Base-by-base conservation (phyloP, 441 rosid genomes). In the Erodium texanum region DNA sequence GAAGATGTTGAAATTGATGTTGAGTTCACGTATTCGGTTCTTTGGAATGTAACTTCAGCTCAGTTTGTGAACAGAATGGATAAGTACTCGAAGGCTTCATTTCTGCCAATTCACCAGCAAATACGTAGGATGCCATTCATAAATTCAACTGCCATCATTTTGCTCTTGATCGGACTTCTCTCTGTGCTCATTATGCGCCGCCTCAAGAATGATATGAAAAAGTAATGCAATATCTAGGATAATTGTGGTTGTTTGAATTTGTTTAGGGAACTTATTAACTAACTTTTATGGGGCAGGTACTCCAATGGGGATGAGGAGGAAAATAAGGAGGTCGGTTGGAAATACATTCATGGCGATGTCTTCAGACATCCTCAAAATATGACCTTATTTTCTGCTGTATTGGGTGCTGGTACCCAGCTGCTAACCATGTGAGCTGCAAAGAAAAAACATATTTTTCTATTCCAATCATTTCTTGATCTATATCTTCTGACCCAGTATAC, bases 331-430 rank as follows among this genome's bases (percentile, higher is more conserved):
- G 85, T 84, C 56, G 87, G 88, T 24, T 85, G 92, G 97, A 93
- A 87, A 78, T 82, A 85, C 70, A 36, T 89, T 70, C 92, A 84
- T 66, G 86, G 86, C 27, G 96, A 90, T 64, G 96, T 86, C 54
- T 89, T 93, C 69, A 73, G 89, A 77, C 69, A 52, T 58, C 97
- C 97, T 62, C 80, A 19, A 48, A 83, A 89, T 68, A 70, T 86
- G 77, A 66, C 93, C 61, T 78, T 89, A 83, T 88, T 93, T 61
- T 85, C 82, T 71, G 93, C 92, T 43, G 73, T 85, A 75, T 70
- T 93, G 75, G 98, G 96, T 61, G 66, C 80, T 16, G 97, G 98
- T 62, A 80, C 84, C 76, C 98, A 93, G 76, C 76, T 90, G 64
- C 75, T 93, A 71, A 76, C 84, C 70, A 64, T 82, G 98, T 90